Percentiles rank a stretch among this genome's conserved stretches.
These are phyloP conservation scores for Zoysia matrella DNA, from an alignment of 202 grass and related monocot species.

Conservation along the genomic window DNA sequence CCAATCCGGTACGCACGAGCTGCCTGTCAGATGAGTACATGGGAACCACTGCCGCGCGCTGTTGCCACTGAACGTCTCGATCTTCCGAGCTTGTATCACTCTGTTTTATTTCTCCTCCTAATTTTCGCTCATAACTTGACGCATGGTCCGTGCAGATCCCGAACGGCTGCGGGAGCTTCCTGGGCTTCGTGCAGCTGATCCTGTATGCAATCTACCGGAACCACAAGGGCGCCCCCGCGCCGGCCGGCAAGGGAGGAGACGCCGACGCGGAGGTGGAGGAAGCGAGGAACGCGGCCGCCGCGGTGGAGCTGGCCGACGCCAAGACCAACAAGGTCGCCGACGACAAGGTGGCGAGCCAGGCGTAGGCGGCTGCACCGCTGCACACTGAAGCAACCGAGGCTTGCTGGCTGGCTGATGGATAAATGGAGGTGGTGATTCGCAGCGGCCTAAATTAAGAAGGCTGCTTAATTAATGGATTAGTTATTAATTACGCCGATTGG, in stretches of 20 bases:
- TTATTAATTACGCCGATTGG: constrained; percentile 2
- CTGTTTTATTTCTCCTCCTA: too few species aligned
- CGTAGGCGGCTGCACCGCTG: constrained; percentile 30
- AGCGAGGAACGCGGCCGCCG: constrained; percentile 42
- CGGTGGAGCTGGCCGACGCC: constrained; percentile 48
- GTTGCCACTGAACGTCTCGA: constrained; percentile 26
- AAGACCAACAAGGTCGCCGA: constrained; percentile 17
- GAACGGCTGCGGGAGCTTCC: constrained; percentile 81
- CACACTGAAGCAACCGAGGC: background rate
- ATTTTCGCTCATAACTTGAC: background rate
- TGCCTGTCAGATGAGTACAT: constrained; percentile 25
- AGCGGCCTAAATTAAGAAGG: constrained; percentile 8
- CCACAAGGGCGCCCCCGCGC: constrained; percentile 47
- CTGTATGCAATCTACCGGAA: constrained; percentile 90
- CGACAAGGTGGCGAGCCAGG: constrained; percentile 44
- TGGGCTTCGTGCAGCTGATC: constrained; percentile 81
- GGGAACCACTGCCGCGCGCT: constrained; percentile 17
- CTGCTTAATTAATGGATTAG: background rate
- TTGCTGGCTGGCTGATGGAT: background rate
- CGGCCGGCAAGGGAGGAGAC: constrained; percentile 18
- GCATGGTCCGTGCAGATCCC: constrained; percentile 58
- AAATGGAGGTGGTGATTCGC: background rate
- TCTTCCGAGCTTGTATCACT: background rate
- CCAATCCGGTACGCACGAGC: too few species aligned
- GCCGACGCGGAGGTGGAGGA: constrained; percentile 54